phyloP scores from a whole-genome alignment of 2,329 filamentous ascomycete species.

The Calonectria multiphialidica region DNA sequence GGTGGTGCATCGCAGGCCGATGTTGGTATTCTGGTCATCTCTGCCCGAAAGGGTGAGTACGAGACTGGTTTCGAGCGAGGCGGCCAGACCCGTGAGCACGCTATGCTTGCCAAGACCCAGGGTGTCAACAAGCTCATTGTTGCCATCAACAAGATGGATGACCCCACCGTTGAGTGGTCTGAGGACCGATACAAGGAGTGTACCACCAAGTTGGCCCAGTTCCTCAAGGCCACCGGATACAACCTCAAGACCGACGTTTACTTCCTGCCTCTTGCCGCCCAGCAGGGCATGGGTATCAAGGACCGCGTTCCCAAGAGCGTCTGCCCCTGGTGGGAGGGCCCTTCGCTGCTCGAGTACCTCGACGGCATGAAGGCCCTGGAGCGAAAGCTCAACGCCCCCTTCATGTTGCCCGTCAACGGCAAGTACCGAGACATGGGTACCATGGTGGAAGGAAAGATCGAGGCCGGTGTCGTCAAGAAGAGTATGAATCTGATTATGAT shows the following conservation, averaged over 20 bases:
- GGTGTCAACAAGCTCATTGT: constrained; percentile 97
- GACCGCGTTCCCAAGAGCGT: constrained; percentile 82
- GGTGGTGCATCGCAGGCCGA: constrained; percentile 94
- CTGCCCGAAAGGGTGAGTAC: constrained; percentile 97
- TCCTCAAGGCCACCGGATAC: constrained; percentile 93
- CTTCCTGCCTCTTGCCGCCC: constrained; percentile 97
- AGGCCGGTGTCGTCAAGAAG: constrained; percentile 95
- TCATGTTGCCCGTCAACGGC: constrained; percentile 98
- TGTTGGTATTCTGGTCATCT: constrained; percentile 95
- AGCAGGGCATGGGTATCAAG: constrained; percentile 89
- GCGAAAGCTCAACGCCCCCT: constrained; percentile 95
- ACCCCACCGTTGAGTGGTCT: constrained; percentile 95
- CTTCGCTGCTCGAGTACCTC: constrained; percentile 94
- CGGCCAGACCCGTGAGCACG: constrained; percentile 96
- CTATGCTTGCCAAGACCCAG: constrained; percentile 97
- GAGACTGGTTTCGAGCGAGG: constrained; percentile 98
- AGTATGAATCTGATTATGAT: constrained; percentile 89
- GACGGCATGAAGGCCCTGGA: constrained; percentile 93
- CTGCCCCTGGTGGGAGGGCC: constrained; percentile 87
- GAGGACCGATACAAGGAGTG: constrained; percentile 94
- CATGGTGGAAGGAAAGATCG: constrained; percentile 97
- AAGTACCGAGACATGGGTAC: constrained; percentile 99
- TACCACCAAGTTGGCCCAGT: constrained; percentile 85
- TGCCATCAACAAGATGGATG: constrained; percentile 99
- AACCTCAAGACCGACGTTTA: constrained; percentile 93